Base-by-base conservation (phyloP, 768 basidiomycete species). In the Russula earlei region DNA sequence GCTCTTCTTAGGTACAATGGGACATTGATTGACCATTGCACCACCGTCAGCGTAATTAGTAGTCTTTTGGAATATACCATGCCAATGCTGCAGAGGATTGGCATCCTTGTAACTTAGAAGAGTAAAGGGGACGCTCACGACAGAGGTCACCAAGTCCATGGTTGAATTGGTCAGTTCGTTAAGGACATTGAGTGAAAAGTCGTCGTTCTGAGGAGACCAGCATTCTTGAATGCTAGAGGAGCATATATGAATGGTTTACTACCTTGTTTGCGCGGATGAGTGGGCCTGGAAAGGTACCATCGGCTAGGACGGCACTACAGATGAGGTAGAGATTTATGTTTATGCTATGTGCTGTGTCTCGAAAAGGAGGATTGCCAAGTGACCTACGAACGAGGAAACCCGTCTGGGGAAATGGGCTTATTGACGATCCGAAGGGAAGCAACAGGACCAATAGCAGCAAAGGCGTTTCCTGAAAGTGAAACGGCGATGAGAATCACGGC, bases 111-210 rank as follows among this genome's bases (percentile, higher is more conserved):
- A 44, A 38, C n/a, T 0, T 15, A 17, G 9, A 2, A 10, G 12
- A 10, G 59, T 3, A 34, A 31, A 44, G 31, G 27, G 41, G 24
- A 24, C 22, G 2, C 15, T 44, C 14, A 80, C 80, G 20, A 82
- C 73, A 36, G 74, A 76, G 4, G 81, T 82, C 2, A 66, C 67
- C 37, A 70, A 71, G 34, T 73, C 55, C 79, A 82, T 77, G 0
- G 75, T 68, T 0, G 65, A 63, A 29, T 81, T 75, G 2, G 64
- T 69, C 33, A 81, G 65, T 15, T 60, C 15, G 53, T 81, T 72
- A 10, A 70, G 56, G 29, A 81, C 76, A 34, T 77, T 75, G 29
- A 82, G 59, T 29, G 54, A 56, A 55, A 77, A 72, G 33, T 56
- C 55, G 41, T 72, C 67, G 2, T 74, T 75, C 67, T 65, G 19